Percentiles rank a stretch among this genome's conserved stretches.
Conservation (phyloP, 2,329 filamentous ascomycete genomes). For the Cryoendolithus antarcticus region DNA sequence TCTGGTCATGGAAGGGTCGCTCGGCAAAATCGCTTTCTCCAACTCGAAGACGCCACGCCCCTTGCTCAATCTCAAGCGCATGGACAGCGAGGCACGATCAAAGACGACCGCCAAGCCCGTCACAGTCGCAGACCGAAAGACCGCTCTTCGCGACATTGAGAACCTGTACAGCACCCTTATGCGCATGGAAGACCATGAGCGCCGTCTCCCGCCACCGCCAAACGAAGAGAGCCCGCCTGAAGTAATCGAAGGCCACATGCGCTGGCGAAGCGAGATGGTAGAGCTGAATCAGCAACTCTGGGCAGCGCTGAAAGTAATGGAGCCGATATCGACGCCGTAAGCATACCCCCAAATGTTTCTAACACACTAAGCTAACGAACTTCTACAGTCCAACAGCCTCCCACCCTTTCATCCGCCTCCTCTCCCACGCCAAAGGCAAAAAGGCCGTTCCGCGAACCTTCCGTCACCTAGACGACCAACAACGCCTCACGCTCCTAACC, state of each 20-base stretch:
- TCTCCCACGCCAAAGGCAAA: conserved; percentile 92
- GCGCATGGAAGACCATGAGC: conserved; percentile 86
- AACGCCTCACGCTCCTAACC: conserved; percentile 87
- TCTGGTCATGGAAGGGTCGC: conserved; percentile 85
- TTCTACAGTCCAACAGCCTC: conserved; percentile 50
- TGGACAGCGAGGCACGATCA: conserved; percentile 51
- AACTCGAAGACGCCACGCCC: conserved; percentile 96
- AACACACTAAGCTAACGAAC: conserved; percentile 3
- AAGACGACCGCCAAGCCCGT: conserved; percentile 28
- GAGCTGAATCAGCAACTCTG: conserved; percentile 71
- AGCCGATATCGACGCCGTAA: conserved; percentile 57
- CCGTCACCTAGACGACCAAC: conserved; percentile 80
- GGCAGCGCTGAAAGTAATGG: conserved; percentile 80
- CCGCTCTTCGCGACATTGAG: conserved; percentile 75
- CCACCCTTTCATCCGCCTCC: conserved; percentile 91
- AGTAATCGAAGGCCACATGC: conserved; percentile 59
- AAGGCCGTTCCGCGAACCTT: conserved; percentile 92
- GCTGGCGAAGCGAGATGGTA: conserved; percentile 63
- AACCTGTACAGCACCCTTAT: conserved; percentile 78
- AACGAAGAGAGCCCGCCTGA: conserved; percentile 54
- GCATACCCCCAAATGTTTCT: conserved; percentile 9
- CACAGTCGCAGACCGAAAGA: conserved; percentile 65
- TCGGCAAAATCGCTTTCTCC: conserved; percentile 98
- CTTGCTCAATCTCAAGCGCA: conserved; percentile 84
- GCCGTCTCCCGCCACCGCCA: conserved; percentile 59